These are phyloP conservation scores for Aegilops tauschii DNA, from an alignment of 176 grass and related monocot species.

Conservation along the genomic window DNA sequence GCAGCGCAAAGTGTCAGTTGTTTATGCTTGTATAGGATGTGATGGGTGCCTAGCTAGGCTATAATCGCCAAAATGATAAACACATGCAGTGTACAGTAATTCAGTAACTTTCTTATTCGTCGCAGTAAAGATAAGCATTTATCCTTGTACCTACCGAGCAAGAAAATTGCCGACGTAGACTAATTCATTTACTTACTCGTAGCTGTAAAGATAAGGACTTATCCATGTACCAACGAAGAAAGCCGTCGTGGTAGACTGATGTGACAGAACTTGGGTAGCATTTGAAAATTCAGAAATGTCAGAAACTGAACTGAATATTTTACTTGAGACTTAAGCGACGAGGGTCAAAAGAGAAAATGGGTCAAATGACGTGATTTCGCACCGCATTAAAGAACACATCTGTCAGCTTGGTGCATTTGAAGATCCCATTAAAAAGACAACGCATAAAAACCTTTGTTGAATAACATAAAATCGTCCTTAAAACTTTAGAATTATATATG, in stretches of 20 bases:
- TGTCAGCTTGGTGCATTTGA: neutral
- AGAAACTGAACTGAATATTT: neutral
- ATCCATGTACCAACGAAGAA: neutral
- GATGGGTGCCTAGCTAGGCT: neutral
- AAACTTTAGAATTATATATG: no score
- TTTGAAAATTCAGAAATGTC: no score
- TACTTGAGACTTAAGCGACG: neutral
- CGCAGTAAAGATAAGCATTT: neutral
- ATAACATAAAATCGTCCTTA: no score
- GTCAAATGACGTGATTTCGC: neutral
- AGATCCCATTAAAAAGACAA: no score
- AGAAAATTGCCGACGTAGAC: no score
- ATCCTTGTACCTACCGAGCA: neutral
- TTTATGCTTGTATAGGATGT: constrained; percentile 9
- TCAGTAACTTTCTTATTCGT: neutral
- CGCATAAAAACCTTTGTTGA: no score
- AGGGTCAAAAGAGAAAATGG: neutral
- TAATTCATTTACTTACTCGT: no score
- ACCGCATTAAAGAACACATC: neutral
- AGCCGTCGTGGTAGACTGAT: neutral
- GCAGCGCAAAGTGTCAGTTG: constrained; percentile 2
- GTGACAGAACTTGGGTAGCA: neutral
- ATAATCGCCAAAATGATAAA: neutral
- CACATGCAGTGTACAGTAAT: neutral
- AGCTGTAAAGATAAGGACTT: neutral